phyloP scores from a whole-genome alignment of 1,284 basidiomycete genomes.

The Rhodotorula mucilaginosa region DNA sequence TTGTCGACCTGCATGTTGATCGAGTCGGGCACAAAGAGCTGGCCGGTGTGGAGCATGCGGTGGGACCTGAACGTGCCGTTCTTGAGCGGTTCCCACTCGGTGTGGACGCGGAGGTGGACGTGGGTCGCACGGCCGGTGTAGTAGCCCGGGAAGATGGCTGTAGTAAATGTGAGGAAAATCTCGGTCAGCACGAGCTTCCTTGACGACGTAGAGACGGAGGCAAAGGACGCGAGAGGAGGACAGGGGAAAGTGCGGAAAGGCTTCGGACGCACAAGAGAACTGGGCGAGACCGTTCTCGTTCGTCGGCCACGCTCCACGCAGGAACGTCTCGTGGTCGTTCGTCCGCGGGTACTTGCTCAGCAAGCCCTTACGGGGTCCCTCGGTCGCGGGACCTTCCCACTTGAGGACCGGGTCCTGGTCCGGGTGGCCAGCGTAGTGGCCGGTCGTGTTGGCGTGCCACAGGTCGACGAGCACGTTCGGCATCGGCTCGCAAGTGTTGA shows the following conservation, averaged over 20 bases:
- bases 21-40: constrained; percentile 53
- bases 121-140: constrained; percentile 44
- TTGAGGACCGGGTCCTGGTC: constrained; percentile 48
- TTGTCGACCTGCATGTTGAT: constrained; percentile 50
- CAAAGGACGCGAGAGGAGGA: background rate
- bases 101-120: constrained; percentile 52
- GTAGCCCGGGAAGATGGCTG: constrained; percentile 61
- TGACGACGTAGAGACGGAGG: no score
- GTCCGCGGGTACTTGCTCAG: constrained; percentile 51
- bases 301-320: constrained; percentile 66
- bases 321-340: constrained; percentile 54
- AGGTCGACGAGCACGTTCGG: constrained; percentile 68
- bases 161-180: constrained; percentile 24
- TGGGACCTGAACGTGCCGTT: constrained; percentile 48
- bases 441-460: constrained; percentile 58
- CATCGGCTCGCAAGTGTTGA: constrained; percentile 67
- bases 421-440: constrained; percentile 54
- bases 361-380: constrained; percentile 49
- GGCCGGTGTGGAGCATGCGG: constrained; percentile 51
- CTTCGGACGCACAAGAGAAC: constrained; percentile 51
- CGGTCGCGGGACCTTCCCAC: constrained; percentile 48
- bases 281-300: constrained; percentile 65
- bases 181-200: background rate
- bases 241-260: background rate
- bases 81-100: constrained; percentile 49